Conservation (phyloP, 2,329 filamentous ascomycete genomes). For the Xylaria digitata region DNA sequence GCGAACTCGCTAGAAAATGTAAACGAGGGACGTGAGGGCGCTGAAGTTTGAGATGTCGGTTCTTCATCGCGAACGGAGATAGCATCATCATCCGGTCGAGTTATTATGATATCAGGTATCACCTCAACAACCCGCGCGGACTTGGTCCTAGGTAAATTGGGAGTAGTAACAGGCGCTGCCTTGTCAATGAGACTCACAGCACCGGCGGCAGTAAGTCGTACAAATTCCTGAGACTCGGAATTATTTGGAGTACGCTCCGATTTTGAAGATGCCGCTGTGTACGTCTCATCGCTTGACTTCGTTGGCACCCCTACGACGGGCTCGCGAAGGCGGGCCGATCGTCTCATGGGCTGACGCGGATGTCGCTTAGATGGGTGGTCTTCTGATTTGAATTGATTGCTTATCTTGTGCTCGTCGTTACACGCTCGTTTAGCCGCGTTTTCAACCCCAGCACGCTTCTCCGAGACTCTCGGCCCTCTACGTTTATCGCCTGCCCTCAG, state of each 20-base stretch:
- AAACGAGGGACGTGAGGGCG: background rate
- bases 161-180: background rate
- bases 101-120: no score
- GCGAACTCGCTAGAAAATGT: background rate
- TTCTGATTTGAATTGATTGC: background rate
- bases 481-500: slow-evolving; percentile 1
- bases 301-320: background rate
- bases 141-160: no score
- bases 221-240: background rate
- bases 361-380: background rate
- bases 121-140: no score
- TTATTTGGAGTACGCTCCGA: background rate
- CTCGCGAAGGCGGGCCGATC: background rate
- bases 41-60: background rate
- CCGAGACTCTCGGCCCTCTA: background rate
- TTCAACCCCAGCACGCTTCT: background rate
- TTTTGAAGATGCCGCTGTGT: background rate
- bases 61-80: background rate
- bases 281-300: background rate
- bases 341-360: background rate
- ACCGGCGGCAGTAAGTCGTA: background rate
- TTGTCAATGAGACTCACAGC: background rate
- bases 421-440: background rate
- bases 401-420: background rate
- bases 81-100: no score